phyloP scores from a whole-genome alignment of 116 monocot species.

The Zostera marina region DNA sequence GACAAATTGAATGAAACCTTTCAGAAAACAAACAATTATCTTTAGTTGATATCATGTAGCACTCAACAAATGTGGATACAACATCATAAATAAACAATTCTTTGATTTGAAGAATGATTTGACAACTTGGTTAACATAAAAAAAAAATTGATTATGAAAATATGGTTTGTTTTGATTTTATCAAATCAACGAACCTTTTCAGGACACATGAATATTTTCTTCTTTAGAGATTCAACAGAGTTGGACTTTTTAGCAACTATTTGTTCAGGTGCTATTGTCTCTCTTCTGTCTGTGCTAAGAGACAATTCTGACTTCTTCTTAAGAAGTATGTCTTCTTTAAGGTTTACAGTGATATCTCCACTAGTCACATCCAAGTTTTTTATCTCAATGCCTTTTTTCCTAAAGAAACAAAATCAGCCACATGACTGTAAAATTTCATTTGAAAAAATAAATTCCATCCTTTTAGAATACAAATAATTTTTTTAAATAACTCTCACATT shows the following conservation, averaged over 20 bases:
- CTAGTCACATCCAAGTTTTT: slow-evolving; percentile 58
- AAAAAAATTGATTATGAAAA: neutral
- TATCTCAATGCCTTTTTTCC: slow-evolving; percentile 69
- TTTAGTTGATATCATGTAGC: neutral
- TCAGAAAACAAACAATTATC: slow-evolving; percentile 51
- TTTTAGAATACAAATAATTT: neutral
- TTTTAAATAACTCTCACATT: neutral
- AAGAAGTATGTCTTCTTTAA: slow-evolving; percentile 49
- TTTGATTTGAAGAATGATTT: neutral
- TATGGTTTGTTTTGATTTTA: neutral
- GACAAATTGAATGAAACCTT: slow-evolving; percentile 99
- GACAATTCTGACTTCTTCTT: slow-evolving; percentile 14
- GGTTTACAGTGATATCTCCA: slow-evolving; percentile 46
- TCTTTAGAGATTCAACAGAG: slow-evolving; percentile 36
- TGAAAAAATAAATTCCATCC: neutral
- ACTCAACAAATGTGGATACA: neutral
- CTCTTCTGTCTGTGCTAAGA: slow-evolving; percentile 7
- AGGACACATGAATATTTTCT: slow-evolving; percentile 48
- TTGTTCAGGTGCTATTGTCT: slow-evolving; percentile 8
- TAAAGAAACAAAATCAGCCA: slow-evolving; percentile 18
- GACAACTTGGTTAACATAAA: neutral
- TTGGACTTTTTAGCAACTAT: slow-evolving; percentile 14
- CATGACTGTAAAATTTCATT: neutral
- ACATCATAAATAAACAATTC: neutral
- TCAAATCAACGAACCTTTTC: slow-evolving; percentile 52